Conservation (phyloP, 768 basidiomycete genomes). For the Strobilomyces confusus region DNA sequence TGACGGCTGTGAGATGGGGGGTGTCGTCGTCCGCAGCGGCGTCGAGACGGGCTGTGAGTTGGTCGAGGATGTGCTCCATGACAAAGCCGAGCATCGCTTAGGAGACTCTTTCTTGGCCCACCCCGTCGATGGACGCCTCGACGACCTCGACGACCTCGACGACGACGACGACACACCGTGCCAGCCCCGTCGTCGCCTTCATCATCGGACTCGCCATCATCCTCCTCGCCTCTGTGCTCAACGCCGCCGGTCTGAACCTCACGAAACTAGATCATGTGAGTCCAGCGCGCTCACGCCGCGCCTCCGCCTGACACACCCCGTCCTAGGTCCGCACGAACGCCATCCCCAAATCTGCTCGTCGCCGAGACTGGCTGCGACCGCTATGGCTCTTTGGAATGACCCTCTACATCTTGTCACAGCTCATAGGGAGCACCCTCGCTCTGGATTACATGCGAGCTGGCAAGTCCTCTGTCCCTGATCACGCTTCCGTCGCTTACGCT, state of each 20-base stretch:
- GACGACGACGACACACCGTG: slow-evolving; percentile 28
- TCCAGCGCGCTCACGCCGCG: slow-evolving; percentile 7
- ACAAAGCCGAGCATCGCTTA: slow-evolving; percentile 10
- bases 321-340: slow-evolving; percentile 65
- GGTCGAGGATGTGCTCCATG: slow-evolving; percentile 29
- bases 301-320: neutral
- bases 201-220: slow-evolving; percentile 86
- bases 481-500: slow-evolving; percentile 9
- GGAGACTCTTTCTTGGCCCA: slow-evolving; percentile 14
- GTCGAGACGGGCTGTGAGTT: slow-evolving; percentile 16
- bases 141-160: slow-evolving; percentile 10
- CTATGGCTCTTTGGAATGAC: slow-evolving; percentile 91
- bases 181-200: slow-evolving; percentile 65
- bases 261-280: slow-evolving; percentile 90
- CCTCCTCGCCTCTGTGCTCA: slow-evolving; percentile 77
- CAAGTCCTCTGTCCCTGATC: slow-evolving; percentile 23
- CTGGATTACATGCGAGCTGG: slow-evolving; percentile 87
- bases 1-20: slow-evolving; percentile 19
- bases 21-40: slow-evolving; percentile 5
- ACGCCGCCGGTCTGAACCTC: slow-evolving; percentile 90
- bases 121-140: slow-evolving; percentile 20
- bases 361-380: slow-evolving; percentile 76
- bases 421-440: slow-evolving; percentile 84
- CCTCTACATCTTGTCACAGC: slow-evolving; percentile 88
- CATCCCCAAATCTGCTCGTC: slow-evolving; percentile 72